A percentile compares a stretch with the other conserved stretches of the same genome.
These are phyloP conservation scores for Wickerhamiella alocasiicola DNA, from an alignment of 805 yeast species.

Conservation along the genomic window DNA sequence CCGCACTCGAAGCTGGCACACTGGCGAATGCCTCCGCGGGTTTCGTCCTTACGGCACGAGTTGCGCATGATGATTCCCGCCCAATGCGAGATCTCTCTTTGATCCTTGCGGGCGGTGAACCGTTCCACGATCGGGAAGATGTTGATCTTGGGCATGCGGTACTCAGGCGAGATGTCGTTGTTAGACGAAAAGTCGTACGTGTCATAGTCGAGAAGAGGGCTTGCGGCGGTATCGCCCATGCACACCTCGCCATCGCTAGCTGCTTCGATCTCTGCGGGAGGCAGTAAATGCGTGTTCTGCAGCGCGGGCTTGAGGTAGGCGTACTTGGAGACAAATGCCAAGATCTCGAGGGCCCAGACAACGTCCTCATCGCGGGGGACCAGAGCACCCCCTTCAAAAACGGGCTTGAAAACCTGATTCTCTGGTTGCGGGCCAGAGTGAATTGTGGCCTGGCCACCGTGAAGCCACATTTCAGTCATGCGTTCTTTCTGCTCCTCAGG, in stretches of 20 bases:
- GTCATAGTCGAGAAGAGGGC: no score
- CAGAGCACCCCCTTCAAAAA: slow-evolving; percentile 54
- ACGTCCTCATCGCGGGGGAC: slow-evolving; percentile 89
- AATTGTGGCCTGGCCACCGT: slow-evolving; percentile 1
- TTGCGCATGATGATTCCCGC: slow-evolving; percentile 96
- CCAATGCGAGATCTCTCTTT: slow-evolving; percentile 86
- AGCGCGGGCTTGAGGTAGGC: slow-evolving; percentile 61
- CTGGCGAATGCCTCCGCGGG: slow-evolving; percentile 79
- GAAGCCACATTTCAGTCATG: slow-evolving; percentile 6
- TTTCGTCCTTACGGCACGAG: slow-evolving; percentile 83
- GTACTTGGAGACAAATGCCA: slow-evolving; percentile 89
- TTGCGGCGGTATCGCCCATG: slow-evolving; percentile 1
- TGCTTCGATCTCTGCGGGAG: slow-evolving; percentile 28
- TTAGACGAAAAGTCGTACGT: slow-evolving; percentile 26
- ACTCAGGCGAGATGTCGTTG: slow-evolving; percentile 34
- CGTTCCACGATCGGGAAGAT: slow-evolving; percentile 86
- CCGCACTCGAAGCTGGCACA: slow-evolving; percentile 93
- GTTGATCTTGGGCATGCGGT: slow-evolving; percentile 37
- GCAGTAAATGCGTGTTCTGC: slow-evolving; percentile 64
- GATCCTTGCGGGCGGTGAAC: slow-evolving; percentile 59
- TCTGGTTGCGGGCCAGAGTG: neutral
- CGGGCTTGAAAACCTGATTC: slow-evolving; percentile 11
- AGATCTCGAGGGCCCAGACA: slow-evolving; percentile 79
- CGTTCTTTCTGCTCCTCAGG: slow-evolving; percentile 6
- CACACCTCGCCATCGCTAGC: slow-evolving; percentile 15